phyloP scores from a whole-genome alignment of 2,329 filamentous ascomycete genomes.

The Monosporascus sp. region DNA sequence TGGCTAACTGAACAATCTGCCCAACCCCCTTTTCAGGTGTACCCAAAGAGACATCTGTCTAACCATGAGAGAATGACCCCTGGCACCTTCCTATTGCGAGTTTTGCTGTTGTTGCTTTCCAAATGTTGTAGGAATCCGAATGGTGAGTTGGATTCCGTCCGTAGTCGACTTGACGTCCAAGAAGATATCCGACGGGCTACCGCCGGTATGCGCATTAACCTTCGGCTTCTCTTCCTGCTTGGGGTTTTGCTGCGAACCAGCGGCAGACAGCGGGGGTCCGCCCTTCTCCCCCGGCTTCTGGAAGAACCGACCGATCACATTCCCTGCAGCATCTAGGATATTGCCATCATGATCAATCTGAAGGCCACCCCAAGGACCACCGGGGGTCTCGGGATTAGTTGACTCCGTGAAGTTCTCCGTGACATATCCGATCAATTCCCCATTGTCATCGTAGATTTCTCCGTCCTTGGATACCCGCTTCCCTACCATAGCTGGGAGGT shows the following conservation, averaged over 20 bases:
- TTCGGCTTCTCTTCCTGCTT: slow-evolving; percentile 18
- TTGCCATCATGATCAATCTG: slow-evolving; percentile 42
- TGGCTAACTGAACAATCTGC: neutral
- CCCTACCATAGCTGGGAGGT: slow-evolving; percentile 52
- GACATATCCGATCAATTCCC: slow-evolving; percentile 40
- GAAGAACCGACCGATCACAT: slow-evolving; percentile 44
- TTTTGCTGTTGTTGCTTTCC: slow-evolving; percentile 25
- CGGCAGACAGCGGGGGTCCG: slow-evolving; percentile 11
- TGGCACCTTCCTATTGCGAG: neutral
- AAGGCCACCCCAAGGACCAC: slow-evolving; percentile 27
- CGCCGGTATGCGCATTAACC: slow-evolving; percentile 31
- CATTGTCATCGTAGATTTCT: slow-evolving; percentile 40
- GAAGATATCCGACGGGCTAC: slow-evolving; percentile 49
- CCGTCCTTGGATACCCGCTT: slow-evolving; percentile 40
- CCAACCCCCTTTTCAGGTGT: neutral
- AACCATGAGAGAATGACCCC: neutral
- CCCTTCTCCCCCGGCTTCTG: slow-evolving; percentile 26
- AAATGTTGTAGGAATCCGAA: slow-evolving; percentile 54
- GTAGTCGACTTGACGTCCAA: slow-evolving; percentile 54
- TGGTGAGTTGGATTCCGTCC: slow-evolving; percentile 53
- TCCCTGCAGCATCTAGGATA: slow-evolving; percentile 39
- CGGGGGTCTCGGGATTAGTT: slow-evolving; percentile 18
- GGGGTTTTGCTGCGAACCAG: slow-evolving; percentile 6
- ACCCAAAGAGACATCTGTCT: neutral
- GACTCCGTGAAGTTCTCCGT: slow-evolving; percentile 33